Conservation (phyloP, 345 rosid genomes). For the Cochlearia excelsa region DNA sequence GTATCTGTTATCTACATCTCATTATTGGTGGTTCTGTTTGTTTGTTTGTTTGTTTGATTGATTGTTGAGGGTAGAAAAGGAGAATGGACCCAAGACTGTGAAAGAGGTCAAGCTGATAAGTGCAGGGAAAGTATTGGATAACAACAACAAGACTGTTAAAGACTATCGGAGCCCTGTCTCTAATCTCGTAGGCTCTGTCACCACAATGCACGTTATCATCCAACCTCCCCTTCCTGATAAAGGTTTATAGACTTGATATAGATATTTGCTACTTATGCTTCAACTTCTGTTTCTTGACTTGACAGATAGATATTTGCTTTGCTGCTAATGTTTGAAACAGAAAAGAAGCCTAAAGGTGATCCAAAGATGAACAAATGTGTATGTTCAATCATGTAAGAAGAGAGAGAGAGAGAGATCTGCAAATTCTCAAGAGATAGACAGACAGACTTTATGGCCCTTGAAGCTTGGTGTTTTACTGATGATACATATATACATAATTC, state of each 20-base stretch:
- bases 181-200: constrained; percentile 77
- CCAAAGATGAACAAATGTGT: constrained; percentile 71
- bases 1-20: no score
- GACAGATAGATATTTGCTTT: constrained; percentile 15
- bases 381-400: constrained; percentile 68
- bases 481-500: no score
- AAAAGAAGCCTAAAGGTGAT: constrained; percentile 58
- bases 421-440: no score
- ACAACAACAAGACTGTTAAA: constrained; percentile 60
- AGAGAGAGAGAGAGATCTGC: no score
- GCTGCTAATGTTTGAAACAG: constrained; percentile 44
- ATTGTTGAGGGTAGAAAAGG: constrained; percentile 52
- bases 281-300: background rate
- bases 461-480: no score
- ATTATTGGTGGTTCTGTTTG: no score
- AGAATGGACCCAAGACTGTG: constrained; percentile 80
- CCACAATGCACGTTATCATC: constrained; percentile 96
- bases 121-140: constrained; percentile 90
- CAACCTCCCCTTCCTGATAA: constrained; percentile 70
- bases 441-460: no score
- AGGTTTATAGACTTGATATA: constrained; percentile 36
- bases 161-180: constrained; percentile 83
- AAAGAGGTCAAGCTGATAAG: constrained; percentile 90
- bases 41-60: no score
- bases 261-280: background rate